phyloP scores from a whole-genome alignment of 2,329 filamentous ascomycete species.

The Colletotrichum salicis region DNA sequence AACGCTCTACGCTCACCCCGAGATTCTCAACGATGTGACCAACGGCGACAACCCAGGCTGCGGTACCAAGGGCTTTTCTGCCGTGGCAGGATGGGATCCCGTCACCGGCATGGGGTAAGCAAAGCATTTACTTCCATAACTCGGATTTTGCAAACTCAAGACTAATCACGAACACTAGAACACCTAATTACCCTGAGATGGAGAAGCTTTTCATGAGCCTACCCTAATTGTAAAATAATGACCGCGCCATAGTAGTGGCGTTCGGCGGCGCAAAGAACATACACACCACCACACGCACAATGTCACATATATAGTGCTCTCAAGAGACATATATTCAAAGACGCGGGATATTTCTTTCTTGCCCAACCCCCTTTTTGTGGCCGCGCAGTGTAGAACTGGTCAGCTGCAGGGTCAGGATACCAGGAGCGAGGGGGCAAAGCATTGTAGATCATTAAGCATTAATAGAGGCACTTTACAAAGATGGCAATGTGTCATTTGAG shows the following conservation, averaged over 20 bases:
- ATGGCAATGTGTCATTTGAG: not conserved
- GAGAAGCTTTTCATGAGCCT: slow-evolving; percentile 35
- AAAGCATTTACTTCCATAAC: not conserved
- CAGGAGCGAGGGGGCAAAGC: not conserved
- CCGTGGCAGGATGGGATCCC: slow-evolving; percentile 35
- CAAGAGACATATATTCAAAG: not conserved
- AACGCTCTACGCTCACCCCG: slow-evolving; percentile 41
- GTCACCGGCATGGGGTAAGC: slow-evolving; percentile 33
- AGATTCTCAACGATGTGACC: slow-evolving; percentile 45
- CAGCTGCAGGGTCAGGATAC: slow-evolving; percentile 13
- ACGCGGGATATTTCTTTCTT: not conserved
- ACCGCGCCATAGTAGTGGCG: not conserved
- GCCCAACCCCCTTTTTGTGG: slow-evolving; percentile 3
- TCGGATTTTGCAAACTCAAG: not conserved
- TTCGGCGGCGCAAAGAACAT: slow-evolving; percentile 9
- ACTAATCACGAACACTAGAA: slow-evolving; percentile 17
- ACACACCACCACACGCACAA: not conserved
- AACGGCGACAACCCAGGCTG: slow-evolving; percentile 46
- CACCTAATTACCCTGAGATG: slow-evolving; percentile 36
- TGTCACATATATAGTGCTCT: not conserved
- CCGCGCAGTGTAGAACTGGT: not conserved
- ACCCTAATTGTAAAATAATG: slow-evolving; percentile 22
- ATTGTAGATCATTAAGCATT: slow-evolving; percentile 30
- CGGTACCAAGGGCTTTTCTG: slow-evolving; percentile 44
- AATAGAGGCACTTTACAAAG: slow-evolving; percentile 27